Conservation (phyloP, 164 flowering plant genomes). For the Echeveria elegans region DNA sequence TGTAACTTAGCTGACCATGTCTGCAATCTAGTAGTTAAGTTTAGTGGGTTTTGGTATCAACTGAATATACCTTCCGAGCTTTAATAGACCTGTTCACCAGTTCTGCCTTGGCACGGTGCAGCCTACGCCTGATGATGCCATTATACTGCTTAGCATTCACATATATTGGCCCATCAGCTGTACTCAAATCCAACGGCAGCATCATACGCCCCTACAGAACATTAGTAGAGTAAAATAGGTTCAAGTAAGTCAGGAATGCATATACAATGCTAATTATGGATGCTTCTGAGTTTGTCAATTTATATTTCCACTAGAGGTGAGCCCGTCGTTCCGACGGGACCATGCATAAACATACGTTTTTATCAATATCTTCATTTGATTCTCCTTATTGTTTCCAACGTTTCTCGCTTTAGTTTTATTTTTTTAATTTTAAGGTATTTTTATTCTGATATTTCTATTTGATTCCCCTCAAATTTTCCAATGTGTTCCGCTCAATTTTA, state of each 20-base stretch:
- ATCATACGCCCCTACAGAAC: conserved; percentile 45
- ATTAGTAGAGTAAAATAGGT: neutral
- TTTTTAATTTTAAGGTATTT: too few relatives aligned
- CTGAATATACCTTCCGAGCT: conserved; percentile 49
- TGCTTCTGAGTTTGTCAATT: too few relatives aligned
- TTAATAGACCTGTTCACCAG: conserved; percentile 35
- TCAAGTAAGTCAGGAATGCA: neutral
- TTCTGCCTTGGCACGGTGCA: conserved; percentile 74
- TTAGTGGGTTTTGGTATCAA: neutral
- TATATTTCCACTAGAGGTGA: too few relatives aligned
- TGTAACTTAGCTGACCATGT: neutral
- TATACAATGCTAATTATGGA: neutral
- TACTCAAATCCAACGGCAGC: conserved; percentile 51
- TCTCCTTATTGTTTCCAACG: too few relatives aligned
- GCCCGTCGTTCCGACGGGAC: too few relatives aligned
- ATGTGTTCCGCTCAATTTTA: too few relatives aligned
- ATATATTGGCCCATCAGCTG: conserved; percentile 64
- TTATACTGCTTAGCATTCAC: conserved; percentile 90
- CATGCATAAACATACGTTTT: too few relatives aligned
- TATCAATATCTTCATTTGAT: too few relatives aligned
- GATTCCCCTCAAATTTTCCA: too few relatives aligned
- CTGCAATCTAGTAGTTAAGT: neutral
- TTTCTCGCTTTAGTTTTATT: too few relatives aligned
- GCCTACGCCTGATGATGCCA: conserved; percentile 73
- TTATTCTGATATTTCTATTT: too few relatives aligned